Base-by-base conservation (phyloP, 2,329 filamentous ascomycete species). In the Aspergillus japonicus region DNA sequence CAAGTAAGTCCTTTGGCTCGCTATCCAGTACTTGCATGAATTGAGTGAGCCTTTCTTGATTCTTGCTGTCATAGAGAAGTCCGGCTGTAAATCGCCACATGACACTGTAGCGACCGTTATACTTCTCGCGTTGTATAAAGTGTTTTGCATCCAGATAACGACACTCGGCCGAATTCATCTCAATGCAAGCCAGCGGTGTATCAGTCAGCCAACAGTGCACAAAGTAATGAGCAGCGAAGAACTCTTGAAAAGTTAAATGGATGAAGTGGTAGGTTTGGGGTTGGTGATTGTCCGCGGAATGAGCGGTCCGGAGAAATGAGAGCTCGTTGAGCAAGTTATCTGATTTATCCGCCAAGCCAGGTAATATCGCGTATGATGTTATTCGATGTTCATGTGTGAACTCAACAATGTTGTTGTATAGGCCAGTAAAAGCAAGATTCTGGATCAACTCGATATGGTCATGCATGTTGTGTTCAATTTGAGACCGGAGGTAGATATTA, bases 221-320 rank as follows among this genome's bases (percentile, higher is more conserved):
- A 61, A 78, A 78, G 61, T 78, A 77, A 23, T 59, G 65, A 3
- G 77, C 77, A 0, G 73, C 76, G 67, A 79, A 79, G 57, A 69
- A 79, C 62, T 79, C 77, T 58, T 79, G 76, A 60, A 76, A 78
- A 1, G 77, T 79, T 10, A 79, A 61, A 56, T 80, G 77, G 21
- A 79, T 24, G 49, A 80, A 80, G 59, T 79, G 72, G 52, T 76
- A 79, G 7, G 3, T 29, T 16, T 47, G 21, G n/a, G 66, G 24
- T 19, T 53, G 8, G 3, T 50, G 19, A 3, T 66, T 23, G 6
- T 26, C 2, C 11, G 57, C 58, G 4, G 58, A 19, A 48, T 74
- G 68, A 33, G 76, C 75, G 1, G 70, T 70, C 4, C 75, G 73
- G 3, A 78, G 61, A 63, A 78, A 78, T 6, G 78, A 79, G 8